These are phyloP conservation scores for Emergomyces orientalis DNA, from an alignment of 2,329 filamentous ascomycete genomes.

Conservation along the genomic window DNA sequence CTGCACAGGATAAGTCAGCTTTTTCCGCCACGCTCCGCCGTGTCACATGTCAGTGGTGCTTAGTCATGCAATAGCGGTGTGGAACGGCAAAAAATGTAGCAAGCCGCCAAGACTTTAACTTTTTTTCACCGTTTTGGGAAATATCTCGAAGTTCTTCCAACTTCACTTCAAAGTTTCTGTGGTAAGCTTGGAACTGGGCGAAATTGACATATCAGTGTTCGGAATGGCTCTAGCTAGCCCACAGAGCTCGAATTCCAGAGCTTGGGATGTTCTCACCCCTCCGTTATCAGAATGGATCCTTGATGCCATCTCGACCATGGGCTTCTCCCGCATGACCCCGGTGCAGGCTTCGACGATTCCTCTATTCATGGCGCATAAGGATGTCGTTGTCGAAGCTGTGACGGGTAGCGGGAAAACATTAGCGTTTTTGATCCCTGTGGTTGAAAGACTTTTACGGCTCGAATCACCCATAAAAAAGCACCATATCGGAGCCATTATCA, in stretches of 20 bases:
- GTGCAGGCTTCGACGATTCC: constrained; percentile 91
- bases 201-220: neutral
- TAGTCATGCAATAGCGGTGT: constrained; percentile 1
- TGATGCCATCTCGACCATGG: constrained; percentile 73
- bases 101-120: neutral
- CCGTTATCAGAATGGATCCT: constrained; percentile 73
- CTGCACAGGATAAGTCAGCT: neutral
- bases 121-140: neutral
- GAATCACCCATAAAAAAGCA: constrained; percentile 80
- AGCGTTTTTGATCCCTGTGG: constrained; percentile 71
- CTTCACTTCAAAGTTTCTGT: neutral
- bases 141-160: neutral
- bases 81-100: constrained; percentile 3
- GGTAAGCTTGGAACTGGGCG: neutral
- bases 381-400: constrained; percentile 86
- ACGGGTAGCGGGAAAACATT: constrained; percentile 88
- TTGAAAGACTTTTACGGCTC: constrained; percentile 69
- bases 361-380: constrained; percentile 79
- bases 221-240: neutral
- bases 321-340: constrained; percentile 79
- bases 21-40: constrained; percentile 7
- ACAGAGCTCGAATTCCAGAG: constrained; percentile 35
- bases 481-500: constrained; percentile 81
- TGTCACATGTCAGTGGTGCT: neutral
- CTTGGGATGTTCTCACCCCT: constrained; percentile 62